Conservation (phyloP, 2,329 filamentous ascomycete genomes). For the Endocalyx cinctus region DNA sequence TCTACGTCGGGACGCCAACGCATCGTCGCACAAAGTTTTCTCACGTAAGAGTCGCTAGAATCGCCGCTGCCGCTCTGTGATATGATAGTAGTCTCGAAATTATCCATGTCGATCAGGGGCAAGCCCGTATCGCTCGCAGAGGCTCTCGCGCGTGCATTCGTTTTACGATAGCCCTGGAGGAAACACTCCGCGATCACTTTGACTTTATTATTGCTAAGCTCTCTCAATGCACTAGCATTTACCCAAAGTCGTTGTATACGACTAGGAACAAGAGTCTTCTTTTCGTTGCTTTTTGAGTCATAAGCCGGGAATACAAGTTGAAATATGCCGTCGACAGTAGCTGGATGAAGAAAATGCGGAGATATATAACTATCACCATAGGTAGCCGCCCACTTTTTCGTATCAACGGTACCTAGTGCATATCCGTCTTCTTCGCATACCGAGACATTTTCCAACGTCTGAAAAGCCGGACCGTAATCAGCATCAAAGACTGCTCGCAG, state of each 20-base stretch:
- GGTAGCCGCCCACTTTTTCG: neutral
- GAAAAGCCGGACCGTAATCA: constrained; percentile 1
- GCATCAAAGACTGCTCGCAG: neutral
- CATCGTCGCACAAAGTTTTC: constrained; percentile 1
- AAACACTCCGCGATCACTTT: neutral
- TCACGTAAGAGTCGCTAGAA: neutral
- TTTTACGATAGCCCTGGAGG: neutral
- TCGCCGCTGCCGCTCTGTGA: neutral
- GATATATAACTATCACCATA: neutral
- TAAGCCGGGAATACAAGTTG: neutral
- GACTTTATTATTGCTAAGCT: neutral
- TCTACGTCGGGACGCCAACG: neutral
- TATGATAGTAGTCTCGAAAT: neutral
- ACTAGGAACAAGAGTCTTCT: neutral
- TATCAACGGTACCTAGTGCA: neutral
- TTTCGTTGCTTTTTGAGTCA: neutral
- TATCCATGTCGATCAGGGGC: neutral
- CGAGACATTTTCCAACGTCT: neutral
- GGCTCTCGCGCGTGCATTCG: neutral
- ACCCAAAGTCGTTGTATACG: neutral
- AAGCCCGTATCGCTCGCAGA: neutral
- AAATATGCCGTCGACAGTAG: constrained; percentile 1
- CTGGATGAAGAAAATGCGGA: neutral
- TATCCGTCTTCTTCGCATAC: neutral
- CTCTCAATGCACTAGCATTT: neutral